Conservation (phyloP, 179 eudicot species). For the Silene noctiflora region DNA sequence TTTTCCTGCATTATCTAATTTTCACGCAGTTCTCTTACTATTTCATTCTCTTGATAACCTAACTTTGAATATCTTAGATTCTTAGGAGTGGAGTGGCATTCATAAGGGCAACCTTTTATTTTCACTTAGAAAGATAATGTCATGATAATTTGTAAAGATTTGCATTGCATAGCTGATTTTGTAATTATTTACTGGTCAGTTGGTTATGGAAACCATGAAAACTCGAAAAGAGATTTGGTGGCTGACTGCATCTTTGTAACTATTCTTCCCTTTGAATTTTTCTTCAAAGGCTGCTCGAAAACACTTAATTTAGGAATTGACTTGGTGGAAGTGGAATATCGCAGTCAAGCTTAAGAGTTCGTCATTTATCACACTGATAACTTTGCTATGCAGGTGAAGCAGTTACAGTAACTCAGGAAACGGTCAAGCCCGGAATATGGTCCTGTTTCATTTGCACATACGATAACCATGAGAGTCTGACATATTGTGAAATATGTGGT, state of each 20-base stretch:
- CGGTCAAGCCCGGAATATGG: slow-evolving; percentile 54
- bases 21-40: background rate
- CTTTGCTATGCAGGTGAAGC: slow-evolving; percentile 36
- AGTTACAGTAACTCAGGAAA: slow-evolving; percentile 36
- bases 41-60: background rate
- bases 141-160: background rate
- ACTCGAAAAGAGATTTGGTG: background rate
- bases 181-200: background rate
- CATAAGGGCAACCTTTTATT: background rate
- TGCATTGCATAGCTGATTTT: background rate
- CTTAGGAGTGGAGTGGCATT: background rate
- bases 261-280: background rate
- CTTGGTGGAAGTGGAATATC: background rate
- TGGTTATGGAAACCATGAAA: background rate
- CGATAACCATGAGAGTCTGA: slow-evolving; percentile 76
- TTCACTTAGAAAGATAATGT: background rate
- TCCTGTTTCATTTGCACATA: slow-evolving; percentile 84
- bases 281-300: background rate
- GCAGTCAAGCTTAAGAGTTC: background rate
- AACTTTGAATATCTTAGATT: background rate
- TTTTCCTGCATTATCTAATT: background rate
- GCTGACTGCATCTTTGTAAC: background rate
- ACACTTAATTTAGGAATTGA: background rate
- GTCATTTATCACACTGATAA: background rate
- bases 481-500: slow-evolving; percentile 89